phyloP scores from a whole-genome alignment of 164 flowering plant genomes.

The Hamamelis virginiana region DNA sequence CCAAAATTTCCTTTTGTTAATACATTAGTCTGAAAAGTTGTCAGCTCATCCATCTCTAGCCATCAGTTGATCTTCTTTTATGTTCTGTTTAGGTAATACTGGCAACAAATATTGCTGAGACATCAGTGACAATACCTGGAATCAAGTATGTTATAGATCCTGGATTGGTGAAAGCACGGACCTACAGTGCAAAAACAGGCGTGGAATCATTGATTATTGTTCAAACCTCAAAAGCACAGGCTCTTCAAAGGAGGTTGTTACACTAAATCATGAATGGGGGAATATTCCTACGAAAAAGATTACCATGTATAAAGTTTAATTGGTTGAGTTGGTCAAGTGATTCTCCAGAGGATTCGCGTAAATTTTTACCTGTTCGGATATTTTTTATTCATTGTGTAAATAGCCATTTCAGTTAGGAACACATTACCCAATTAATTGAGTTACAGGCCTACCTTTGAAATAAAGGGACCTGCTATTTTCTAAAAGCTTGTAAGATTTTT shows the following conservation, averaged over 20 bases:
- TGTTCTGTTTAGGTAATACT: slow-evolving; percentile 61
- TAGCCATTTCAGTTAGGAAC: too few relatives aligned
- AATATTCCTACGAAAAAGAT: not conserved
- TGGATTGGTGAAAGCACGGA: slow-evolving; percentile 91
- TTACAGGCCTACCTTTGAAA: too few relatives aligned
- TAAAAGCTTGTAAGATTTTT: too few relatives aligned
- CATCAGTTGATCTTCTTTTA: not conserved
- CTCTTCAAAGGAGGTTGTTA: slow-evolving; percentile 83
- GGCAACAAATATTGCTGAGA: slow-evolving; percentile 97
- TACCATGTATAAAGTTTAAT: not conserved
- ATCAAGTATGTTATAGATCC: slow-evolving; percentile 94
- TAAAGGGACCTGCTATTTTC: too few relatives aligned
- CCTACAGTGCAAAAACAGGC: slow-evolving; percentile 68
- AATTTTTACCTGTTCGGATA: too few relatives aligned
- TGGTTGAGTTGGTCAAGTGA: not conserved
- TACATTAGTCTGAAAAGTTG: not conserved
- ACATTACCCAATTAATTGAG: too few relatives aligned
- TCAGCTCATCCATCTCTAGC: not conserved
- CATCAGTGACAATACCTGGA: slow-evolving; percentile 96
- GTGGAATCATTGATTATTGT: slow-evolving; percentile 73
- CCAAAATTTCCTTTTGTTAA: not conserved
- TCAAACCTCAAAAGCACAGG: slow-evolving; percentile 91
- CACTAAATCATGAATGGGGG: not conserved
- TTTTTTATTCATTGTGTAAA: too few relatives aligned
- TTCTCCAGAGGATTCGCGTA: too few relatives aligned